Conservation (phyloP, 495 filamentous ascomycete genomes). For the Bacidia gigantensis region DNA sequence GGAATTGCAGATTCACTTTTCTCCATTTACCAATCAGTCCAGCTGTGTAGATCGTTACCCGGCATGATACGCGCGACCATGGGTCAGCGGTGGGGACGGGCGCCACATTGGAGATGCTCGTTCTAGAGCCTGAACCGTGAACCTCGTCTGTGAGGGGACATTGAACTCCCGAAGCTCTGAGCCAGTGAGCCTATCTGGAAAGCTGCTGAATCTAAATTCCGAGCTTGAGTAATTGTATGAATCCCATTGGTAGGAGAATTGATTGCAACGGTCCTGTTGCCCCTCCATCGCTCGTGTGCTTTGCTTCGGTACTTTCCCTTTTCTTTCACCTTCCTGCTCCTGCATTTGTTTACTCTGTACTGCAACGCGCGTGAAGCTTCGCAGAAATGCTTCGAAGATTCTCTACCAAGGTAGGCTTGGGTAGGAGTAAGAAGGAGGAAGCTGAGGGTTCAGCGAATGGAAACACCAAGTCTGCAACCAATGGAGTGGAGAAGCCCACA, state of each 20-base stretch:
- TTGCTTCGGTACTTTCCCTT: neutral
- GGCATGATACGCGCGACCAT: neutral
- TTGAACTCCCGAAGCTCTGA: neutral
- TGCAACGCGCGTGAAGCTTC: neutral
- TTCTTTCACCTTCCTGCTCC: neutral
- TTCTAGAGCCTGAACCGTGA: neutral
- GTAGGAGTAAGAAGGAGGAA: constrained; percentile 28
- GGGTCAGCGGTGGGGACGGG: neutral
- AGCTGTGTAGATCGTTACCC: neutral
- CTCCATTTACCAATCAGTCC: neutral
- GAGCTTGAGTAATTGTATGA: neutral
- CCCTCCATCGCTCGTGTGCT: neutral
- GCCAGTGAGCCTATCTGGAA: neutral
- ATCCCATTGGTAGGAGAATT: neutral
- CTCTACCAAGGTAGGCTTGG: constrained; percentile 38
- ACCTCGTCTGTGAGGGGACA: neutral
- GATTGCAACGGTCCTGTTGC: neutral
- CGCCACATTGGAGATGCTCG: neutral
- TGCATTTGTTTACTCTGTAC: neutral
- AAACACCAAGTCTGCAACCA: constrained; percentile 6
- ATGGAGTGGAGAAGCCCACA: constrained; percentile 18
- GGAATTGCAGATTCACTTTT: neutral
- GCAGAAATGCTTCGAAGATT: constrained; percentile 30
- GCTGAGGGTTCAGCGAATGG: constrained; percentile 15
- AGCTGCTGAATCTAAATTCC: neutral